Percentiles rank a stretch among this genome's conserved stretches.
These are phyloP conservation scores for Aegilops umbellulata DNA, from an alignment of 176 grass and related monocot genomes.

Conservation along the genomic window DNA sequence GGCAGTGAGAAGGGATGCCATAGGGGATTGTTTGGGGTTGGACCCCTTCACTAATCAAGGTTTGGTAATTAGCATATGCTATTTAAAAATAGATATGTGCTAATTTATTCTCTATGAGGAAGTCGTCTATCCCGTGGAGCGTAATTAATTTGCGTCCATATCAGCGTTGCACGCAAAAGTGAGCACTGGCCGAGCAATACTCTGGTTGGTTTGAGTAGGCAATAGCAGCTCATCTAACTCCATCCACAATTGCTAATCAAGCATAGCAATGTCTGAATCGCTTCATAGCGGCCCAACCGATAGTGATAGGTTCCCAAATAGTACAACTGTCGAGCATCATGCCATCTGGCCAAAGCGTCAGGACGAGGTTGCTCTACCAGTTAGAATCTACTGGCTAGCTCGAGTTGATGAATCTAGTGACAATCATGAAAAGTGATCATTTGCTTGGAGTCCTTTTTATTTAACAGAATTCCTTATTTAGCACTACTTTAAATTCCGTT, in stretches of 20 bases:
- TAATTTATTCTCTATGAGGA: too few relatives aligned
- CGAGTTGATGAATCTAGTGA: neutral
- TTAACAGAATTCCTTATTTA: too few relatives aligned
- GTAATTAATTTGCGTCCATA: neutral
- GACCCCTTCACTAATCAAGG: too few relatives aligned
- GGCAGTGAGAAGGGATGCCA: too few relatives aligned
- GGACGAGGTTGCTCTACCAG: neutral
- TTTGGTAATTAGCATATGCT: too few relatives aligned
- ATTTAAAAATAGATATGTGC: too few relatives aligned
- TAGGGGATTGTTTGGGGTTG: too few relatives aligned
- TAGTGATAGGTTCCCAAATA: neutral
- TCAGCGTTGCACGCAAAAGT: constrained; percentile 7
- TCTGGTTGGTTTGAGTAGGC: constrained; percentile 32
- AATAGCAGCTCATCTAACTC: constrained; percentile 35
- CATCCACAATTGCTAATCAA: neutral
- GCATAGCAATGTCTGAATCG: neutral
- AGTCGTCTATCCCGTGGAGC: neutral
- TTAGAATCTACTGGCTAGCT: neutral
- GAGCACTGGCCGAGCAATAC: neutral
- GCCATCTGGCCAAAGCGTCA: neutral
- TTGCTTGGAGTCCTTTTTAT: neutral
- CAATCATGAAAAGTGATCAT: neutral
- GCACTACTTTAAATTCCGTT: too few relatives aligned
- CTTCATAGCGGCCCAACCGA: neutral
- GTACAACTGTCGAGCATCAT: neutral